Conservation (phyloP, 176 grass and related monocot species). For the Carex pumila region DNA sequence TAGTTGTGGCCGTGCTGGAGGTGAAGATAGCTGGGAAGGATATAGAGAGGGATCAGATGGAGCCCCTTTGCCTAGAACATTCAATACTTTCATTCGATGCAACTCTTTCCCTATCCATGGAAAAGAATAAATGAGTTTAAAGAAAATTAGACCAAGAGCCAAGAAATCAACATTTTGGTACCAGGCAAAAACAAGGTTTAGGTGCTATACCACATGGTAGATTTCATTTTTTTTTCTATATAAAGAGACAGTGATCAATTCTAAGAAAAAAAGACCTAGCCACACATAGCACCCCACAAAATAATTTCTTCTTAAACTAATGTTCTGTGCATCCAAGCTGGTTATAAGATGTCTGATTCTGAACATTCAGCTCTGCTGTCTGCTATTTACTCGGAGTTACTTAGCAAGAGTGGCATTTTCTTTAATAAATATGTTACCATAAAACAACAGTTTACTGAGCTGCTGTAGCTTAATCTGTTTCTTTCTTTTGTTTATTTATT, state of each 20-base stretch:
- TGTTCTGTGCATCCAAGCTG: background rate
- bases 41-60: constrained; percentile 8
- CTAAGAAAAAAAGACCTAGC: background rate
- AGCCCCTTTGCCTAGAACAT: constrained; percentile 55
- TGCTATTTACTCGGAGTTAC: background rate
- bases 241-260: background rate
- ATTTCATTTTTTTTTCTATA: background rate
- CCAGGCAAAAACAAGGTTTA: background rate
- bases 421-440: background rate
- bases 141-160: background rate
- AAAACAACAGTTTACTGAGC: background rate
- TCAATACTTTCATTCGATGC: constrained; percentile 81
- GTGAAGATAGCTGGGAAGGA: constrained; percentile 31
- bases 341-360: background rate
- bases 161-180: background rate
- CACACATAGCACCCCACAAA: background rate
- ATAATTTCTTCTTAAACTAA: background rate
- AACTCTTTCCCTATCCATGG: constrained; percentile 64
- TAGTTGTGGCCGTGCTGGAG: constrained; percentile 17
- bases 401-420: background rate
- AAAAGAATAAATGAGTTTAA: background rate
- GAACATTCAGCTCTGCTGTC: background rate
- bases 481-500: background rate
- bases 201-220: background rate
- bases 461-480: background rate